phyloP scores from a whole-genome alignment of 805 yeast species.

The Scheffersomyces ergatensis region DNA sequence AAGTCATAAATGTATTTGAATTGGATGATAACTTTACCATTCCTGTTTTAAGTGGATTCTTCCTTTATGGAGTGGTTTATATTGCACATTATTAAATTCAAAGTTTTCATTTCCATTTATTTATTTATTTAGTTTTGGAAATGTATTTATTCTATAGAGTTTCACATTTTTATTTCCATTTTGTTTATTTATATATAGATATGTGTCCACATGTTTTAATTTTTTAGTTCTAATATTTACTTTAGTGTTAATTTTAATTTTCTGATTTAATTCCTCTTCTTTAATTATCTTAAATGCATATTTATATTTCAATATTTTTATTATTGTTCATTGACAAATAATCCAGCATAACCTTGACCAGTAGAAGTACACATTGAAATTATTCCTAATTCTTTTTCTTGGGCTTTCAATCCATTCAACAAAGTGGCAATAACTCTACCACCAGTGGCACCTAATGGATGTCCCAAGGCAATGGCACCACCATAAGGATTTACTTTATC shows the following conservation, averaged over 20 bases:
- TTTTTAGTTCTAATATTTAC: too few relatives aligned
- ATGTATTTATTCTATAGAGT: too few relatives aligned
- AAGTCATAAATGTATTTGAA: conserved; percentile 71
- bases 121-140: too few relatives aligned
- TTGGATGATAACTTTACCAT: conserved; percentile 94
- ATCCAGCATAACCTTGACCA: conserved; percentile 38
- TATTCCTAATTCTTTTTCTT: conserved; percentile 30
- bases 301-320: neutral
- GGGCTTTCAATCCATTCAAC: conserved; percentile 26
- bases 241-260: too few relatives aligned
- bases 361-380: conserved; percentile 42
- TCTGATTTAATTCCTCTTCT: too few relatives aligned
- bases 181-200: too few relatives aligned
- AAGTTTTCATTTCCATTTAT: too few relatives aligned
- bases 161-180: too few relatives aligned
- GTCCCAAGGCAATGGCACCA: conserved; percentile 16
- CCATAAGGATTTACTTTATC: conserved; percentile 39
- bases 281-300: too few relatives aligned
- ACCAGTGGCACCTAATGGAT: conserved; percentile 63
- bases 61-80: conserved; percentile 49
- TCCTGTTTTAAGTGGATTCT: conserved; percentile 77
- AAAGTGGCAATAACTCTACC: conserved; percentile 40
- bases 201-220: neutral
- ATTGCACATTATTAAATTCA: neutral
- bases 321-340: conserved; percentile 25